Conservation (phyloP, 176 grass and related monocot species). For the Phoenix dactylifera region DNA sequence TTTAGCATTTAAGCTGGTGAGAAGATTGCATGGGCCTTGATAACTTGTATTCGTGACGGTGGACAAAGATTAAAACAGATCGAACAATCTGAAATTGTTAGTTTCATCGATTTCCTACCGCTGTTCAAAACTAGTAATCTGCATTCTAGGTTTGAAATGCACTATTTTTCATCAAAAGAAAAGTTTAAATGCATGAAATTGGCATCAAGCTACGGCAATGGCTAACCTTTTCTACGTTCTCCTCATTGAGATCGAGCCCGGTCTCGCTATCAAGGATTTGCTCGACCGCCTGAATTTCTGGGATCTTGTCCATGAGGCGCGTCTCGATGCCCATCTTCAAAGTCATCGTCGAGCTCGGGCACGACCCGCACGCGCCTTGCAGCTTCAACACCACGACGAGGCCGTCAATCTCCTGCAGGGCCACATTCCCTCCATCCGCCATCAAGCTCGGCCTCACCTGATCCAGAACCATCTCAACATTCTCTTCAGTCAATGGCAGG, state of each 20-base stretch:
- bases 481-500: slow-evolving; percentile 75
- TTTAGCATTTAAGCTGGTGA: too few species aligned
- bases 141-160: too few species aligned
- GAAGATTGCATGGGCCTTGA: too few species aligned
- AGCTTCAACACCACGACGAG: slow-evolving; percentile 86
- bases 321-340: slow-evolving; percentile 97
- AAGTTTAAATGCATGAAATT: too few species aligned
- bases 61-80: too few species aligned
- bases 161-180: too few species aligned
- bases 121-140: too few species aligned
- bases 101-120: too few species aligned
- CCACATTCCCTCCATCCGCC: slow-evolving; percentile 89
- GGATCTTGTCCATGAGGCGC: slow-evolving; percentile 92
- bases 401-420: slow-evolving; percentile 87
- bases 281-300: slow-evolving; percentile 68
- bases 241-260: slow-evolving; percentile 74
- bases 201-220: neutral
- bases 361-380: slow-evolving; percentile 90
- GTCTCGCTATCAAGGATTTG: slow-evolving; percentile 87
- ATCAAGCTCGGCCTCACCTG: slow-evolving; percentile 80
- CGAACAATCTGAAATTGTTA: too few species aligned
- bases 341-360: slow-evolving; percentile 97
- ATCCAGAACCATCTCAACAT: slow-evolving; percentile 82
- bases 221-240: slow-evolving; percentile 78
- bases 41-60: too few species aligned